Percentiles rank a stretch among this genome's conserved stretches.
Evolutionary conservation across 2,329 filamentous ascomycete species (phyloP).

Genomic region (Diaporthe capsici): DNA sequence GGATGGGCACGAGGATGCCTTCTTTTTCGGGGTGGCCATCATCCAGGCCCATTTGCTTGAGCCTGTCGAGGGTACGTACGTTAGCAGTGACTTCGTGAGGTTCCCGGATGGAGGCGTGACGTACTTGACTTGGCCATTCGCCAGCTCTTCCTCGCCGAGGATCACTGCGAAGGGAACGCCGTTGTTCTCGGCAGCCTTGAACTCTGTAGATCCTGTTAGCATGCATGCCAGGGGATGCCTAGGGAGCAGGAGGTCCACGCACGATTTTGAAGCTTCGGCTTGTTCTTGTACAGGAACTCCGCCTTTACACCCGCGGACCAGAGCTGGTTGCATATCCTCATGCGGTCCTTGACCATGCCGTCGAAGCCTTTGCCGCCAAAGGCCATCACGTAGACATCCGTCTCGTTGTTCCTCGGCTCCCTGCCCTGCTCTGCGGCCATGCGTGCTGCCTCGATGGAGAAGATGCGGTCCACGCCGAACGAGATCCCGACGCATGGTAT

Average conservation of each 20-base stretch:
- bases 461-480: conserved; percentile 92
- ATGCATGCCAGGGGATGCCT: not conserved
- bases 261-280: conserved; percentile 85
- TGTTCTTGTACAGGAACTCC: conserved; percentile 90
- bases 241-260: not conserved
- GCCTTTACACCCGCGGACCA: conserved; percentile 94
- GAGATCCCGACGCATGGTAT: conserved; percentile 91
- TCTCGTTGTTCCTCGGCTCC: conserved; percentile 68
- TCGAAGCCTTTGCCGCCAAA: conserved; percentile 90
- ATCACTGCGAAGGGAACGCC: conserved; percentile 90
- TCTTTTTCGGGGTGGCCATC: conserved; percentile 93
- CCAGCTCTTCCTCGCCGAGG: conserved; percentile 90
- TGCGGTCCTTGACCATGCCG: conserved; percentile 85
- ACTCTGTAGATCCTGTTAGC: conserved; percentile 62
- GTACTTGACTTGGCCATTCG: conserved; percentile 77
- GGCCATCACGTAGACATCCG: conserved; percentile 95
- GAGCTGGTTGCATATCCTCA: conserved; percentile 81
- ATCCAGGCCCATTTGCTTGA: conserved; percentile 75
- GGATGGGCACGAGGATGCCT: conserved; percentile 79
- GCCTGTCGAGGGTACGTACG: conserved; percentile 72
- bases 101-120: conserved; percentile 65
- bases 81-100: not conserved
- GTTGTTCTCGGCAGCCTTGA: conserved; percentile 87
- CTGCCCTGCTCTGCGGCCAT: conserved; percentile 72
- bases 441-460: conserved; percentile 86